phyloP scores from a whole-genome alignment of 2,329 filamentous ascomycete genomes.

The Capronia epimyces region DNA sequence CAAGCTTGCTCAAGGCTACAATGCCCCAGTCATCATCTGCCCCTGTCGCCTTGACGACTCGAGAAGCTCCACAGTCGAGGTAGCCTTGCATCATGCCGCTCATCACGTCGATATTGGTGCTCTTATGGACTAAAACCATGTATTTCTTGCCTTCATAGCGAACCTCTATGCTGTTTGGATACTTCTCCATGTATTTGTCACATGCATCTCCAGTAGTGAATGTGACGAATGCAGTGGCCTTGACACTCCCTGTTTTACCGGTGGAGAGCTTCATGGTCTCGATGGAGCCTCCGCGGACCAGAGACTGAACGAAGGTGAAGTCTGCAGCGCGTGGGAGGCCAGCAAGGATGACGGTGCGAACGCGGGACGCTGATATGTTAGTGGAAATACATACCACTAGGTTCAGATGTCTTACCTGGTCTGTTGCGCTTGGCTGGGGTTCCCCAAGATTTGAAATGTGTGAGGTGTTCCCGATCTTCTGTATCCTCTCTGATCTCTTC shows the following conservation, averaged over 20 bases:
- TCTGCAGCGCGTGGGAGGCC: conserved; percentile 35
- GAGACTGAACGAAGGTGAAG: conserved; percentile 34
- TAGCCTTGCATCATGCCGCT: conserved; percentile 40
- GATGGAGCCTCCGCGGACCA: conserved; percentile 38
- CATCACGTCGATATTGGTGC: conserved; percentile 37
- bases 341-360: conserved; percentile 35
- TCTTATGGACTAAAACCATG: conserved; percentile 37
- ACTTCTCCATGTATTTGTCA: conserved; percentile 34
- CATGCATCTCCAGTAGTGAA: conserved; percentile 37
- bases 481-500: conserved; percentile 17
- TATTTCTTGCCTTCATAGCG: conserved; percentile 30
- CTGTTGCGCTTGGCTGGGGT: conserved; percentile 25
- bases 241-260: conserved; percentile 11
- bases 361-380: conserved; percentile 19
- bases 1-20: conserved; percentile 36
- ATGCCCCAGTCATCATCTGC: conserved; percentile 40
- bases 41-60: conserved; percentile 43
- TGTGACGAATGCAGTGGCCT: conserved; percentile 32
- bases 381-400: neutral
- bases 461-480: conserved; percentile 32
- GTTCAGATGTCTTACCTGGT: conserved; percentile 25
- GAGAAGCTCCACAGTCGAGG: conserved; percentile 40
- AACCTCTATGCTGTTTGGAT: conserved; percentile 37
- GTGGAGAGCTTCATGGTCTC: conserved; percentile 32
- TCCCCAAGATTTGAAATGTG: conserved; percentile 34